phyloP scores from a whole-genome alignment of 2,329 filamentous ascomycete genomes.

The Grosmannia serpens region DNA sequence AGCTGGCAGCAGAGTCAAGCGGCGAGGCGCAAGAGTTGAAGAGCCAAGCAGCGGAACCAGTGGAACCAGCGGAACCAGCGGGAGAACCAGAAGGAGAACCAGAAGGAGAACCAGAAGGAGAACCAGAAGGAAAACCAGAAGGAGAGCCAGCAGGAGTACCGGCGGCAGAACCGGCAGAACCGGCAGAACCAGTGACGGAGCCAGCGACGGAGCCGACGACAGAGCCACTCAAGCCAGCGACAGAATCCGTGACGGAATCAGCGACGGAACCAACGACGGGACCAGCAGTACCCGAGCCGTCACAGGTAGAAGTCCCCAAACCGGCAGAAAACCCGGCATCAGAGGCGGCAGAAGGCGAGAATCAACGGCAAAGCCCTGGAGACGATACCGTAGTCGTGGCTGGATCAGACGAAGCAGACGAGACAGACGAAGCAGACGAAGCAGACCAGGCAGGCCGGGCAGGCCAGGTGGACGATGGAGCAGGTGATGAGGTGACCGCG shows the following conservation, averaged over 20 bases:
- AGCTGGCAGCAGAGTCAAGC: background rate
- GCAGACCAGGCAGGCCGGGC: too few species aligned
- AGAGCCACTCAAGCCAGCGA: background rate
- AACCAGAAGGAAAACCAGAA: background rate
- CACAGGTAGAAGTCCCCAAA: too few species aligned
- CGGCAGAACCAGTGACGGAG: background rate
- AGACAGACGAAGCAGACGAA: background rate
- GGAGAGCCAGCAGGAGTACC: background rate
- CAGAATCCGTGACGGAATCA: background rate
- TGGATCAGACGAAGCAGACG: background rate
- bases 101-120: background rate
- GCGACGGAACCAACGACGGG: background rate
- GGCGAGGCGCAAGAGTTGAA: background rate
- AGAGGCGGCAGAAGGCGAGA: background rate
- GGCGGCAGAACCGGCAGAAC: background rate
- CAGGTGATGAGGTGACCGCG: background rate
- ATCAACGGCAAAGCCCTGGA: background rate
- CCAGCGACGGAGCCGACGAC: background rate
- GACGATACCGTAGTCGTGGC: background rate
- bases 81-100: background rate
- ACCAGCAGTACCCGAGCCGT: background rate
- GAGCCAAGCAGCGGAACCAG: background rate
- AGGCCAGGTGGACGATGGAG: too few species aligned
- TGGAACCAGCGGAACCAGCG: background rate
- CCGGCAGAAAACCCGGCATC: background rate